Evolutionary conservation across 1,284 basidiomycete genomes (phyloP).

Genomic region (Hemileia vastatrix): DNA sequence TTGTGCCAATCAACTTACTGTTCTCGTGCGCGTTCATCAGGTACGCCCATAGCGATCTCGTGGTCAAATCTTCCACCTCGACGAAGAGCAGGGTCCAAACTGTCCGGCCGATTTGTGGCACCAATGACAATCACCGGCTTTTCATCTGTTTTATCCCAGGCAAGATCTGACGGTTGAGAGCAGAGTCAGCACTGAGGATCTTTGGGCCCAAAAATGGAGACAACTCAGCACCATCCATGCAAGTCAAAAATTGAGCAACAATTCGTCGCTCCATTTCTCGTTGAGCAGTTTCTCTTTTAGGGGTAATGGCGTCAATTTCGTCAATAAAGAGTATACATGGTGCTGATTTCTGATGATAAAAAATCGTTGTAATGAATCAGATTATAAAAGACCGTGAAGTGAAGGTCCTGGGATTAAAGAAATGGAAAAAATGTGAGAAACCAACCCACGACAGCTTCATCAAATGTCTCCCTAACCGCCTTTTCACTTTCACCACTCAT

Average conservation of each 20-base stretch:
- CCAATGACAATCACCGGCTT: conserved; percentile 90
- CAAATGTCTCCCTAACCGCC: conserved; percentile 87
- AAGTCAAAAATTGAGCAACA: conserved; percentile 91
- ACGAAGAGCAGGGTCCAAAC: conserved; percentile 81
- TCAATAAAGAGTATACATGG: conserved; percentile 89
- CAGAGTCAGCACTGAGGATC: conserved; percentile 20
- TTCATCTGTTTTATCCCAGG: conserved; percentile 80
- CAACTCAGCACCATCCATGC: conserved; percentile 73
- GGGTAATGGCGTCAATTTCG: conserved; percentile 96
- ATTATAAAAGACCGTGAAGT: neutral
- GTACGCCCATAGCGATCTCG: conserved; percentile 94
- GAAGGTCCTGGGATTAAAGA: neutral
- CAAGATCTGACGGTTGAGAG: conserved; percentile 55
- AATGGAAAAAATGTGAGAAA: neutral
- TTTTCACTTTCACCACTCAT: conserved; percentile 98
- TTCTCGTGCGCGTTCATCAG: conserved; percentile 76
- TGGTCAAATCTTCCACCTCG: conserved; percentile 92
- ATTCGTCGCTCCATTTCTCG: conserved; percentile 96
- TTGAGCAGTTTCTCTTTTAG: conserved; percentile 91
- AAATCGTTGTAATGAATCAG: neutral
- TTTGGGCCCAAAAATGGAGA: neutral
- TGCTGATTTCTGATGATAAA: conserved; percentile 57
- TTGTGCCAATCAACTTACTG: conserved; percentile 54
- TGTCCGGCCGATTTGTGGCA: conserved; percentile 90
- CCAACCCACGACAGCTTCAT: conserved; percentile 69